Evolutionary conservation across 805 yeast genomes (phyloP).

Genomic region (Lipomyces sp.): DNA sequence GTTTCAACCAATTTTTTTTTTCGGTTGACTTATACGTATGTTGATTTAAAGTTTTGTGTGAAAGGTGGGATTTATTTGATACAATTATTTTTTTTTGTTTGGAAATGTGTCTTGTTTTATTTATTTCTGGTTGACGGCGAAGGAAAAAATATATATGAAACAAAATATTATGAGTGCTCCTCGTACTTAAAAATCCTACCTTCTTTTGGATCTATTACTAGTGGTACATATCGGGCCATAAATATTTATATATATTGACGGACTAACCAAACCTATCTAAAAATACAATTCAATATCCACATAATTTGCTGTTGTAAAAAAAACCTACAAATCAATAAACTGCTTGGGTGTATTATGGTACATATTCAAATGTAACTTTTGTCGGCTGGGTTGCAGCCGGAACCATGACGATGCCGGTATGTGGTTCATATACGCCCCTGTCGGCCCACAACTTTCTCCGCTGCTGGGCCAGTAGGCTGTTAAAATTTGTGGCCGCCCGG

Average conservation of each 20-base stretch:
- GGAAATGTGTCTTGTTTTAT: no score
- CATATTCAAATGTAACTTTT: constrained; percentile 2
- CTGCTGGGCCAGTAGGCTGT: constrained; percentile 63
- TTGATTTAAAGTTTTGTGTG: constrained; percentile 3
- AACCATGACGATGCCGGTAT: constrained; percentile 78
- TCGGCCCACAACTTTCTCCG: constrained; percentile 53
- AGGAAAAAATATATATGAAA: no score
- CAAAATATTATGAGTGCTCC: no score
- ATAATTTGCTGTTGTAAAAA: no score
- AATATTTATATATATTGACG: background rate
- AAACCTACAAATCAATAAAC: background rate
- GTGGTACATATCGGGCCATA: no score
- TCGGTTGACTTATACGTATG: background rate
- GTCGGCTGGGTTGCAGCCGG: constrained; percentile 79
- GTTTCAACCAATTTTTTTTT: background rate
- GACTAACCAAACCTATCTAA: background rate
- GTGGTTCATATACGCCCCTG: constrained; percentile 74
- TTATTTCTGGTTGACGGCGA: no score
- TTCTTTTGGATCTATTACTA: no score
- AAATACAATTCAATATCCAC: background rate
- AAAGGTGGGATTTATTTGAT: background rate
- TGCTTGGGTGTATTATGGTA: background rate
- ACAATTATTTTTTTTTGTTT: background rate
- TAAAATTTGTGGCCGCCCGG: constrained; percentile 72
- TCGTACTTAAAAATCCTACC: no score